Evolutionary conservation across 129 eudicot species (phyloP).

Genomic region (Artemisia tridentata): DNA sequence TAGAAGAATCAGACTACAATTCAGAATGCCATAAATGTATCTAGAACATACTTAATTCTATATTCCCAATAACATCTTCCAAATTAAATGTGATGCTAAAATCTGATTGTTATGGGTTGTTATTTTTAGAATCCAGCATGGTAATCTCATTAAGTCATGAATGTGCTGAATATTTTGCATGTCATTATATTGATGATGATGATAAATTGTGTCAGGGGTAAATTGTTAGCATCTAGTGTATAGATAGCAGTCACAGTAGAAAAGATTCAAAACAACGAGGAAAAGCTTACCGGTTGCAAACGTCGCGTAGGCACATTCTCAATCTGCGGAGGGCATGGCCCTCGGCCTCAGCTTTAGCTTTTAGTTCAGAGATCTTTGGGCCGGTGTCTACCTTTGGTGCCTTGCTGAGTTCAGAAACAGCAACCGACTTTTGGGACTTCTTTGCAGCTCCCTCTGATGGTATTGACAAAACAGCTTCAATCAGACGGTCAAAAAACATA

Average conservation of each 20-base stretch:
- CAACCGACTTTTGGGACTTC: constrained; percentile 37
- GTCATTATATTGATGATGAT: no score
- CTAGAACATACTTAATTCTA: no score
- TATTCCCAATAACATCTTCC: no score
- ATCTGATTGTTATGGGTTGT: no score
- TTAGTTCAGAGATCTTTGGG: constrained; percentile 89
- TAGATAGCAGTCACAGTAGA: neutral
- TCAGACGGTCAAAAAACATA: constrained; percentile 66
- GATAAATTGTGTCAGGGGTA: no score
- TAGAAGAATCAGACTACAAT: no score
- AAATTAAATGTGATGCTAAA: no score
- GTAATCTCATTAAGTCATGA: neutral
- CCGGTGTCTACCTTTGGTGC: constrained; percentile 91
- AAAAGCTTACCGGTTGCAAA: constrained; percentile 76
- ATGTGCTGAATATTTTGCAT: neutral
- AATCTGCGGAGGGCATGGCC: constrained; percentile 92
- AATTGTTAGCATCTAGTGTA: neutral
- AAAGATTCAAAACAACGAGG: neutral
- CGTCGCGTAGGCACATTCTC: constrained; percentile 97
- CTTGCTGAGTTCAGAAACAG: constrained; percentile 87
- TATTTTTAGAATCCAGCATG: no score
- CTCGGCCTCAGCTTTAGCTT: constrained; percentile 88
- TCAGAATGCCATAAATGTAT: no score
- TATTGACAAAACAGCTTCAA: constrained; percentile 80
- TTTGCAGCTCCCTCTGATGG: constrained; percentile 45